Evolutionary conservation across 768 basidiomycete species (phyloP), one percentile per base, ranked within the genome.

Genomic region (Pluteus cervinus): DNA sequence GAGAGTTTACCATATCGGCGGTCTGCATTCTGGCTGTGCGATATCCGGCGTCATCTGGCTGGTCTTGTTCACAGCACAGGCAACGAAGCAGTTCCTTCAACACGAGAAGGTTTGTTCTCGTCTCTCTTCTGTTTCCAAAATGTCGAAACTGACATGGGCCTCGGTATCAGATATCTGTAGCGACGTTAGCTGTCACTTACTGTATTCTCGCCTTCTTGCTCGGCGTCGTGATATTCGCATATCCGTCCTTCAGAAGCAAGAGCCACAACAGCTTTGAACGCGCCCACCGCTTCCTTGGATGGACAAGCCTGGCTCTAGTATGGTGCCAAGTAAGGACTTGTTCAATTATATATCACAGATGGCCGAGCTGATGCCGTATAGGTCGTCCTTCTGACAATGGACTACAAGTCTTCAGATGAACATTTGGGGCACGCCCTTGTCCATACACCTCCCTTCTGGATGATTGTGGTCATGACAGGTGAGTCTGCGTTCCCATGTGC

Each of bases 1-100:
- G 16, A 61, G 75, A 26, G 75, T 78, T 1, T 78, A 77, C 42
- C 71, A 75, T 37, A 75, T 77, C 26, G 76, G 76, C 14, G 76
- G 76, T 46, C 56, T 78, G 18, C 76, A 79, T 48, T 76, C 73
- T 9, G 76, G 76, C n/a, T 70, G 66, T 48, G 76, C 69, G 7
- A 62, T 71, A 12, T 75, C 74, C 14, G 74, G 72, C 2, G 52
- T 71, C 1, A 56, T 76, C 1, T 79, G 76, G 76, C 51, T 77
- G 17, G 58, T 65, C 24, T 52, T 71, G 3, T 72, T 74, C 46
- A 64, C 71, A 21, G 69, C 53, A 11, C 67, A 71, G 45, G 73
- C 72, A 1, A 77, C 76, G 0, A 66, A 61, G 41, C 74, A 77
- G 44, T 44, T 69, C 28, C 46, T 68, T 15, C 46, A 58, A 24